Evolutionary conservation across 345 rosid genomes (phyloP).

Genomic region (Brassica nigra): DNA sequence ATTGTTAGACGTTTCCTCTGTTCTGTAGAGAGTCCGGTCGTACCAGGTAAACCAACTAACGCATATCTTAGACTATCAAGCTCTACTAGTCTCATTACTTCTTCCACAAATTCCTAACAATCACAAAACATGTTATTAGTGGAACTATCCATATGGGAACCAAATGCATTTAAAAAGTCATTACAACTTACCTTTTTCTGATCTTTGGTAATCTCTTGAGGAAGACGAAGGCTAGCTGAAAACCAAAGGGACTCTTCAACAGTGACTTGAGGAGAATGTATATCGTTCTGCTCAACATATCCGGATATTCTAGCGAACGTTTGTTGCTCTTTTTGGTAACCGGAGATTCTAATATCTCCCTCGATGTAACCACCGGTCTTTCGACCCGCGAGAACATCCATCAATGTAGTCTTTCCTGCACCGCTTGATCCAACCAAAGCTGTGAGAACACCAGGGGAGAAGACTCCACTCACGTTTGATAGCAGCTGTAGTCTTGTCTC

Average conservation of each 20-base stretch:
- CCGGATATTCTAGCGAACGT: slow-evolving; percentile 95
- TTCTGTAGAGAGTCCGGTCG: slow-evolving; percentile 85
- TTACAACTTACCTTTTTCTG: slow-evolving; percentile 51
- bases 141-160: slow-evolving; percentile 11
- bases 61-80: slow-evolving; percentile 70
- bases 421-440: slow-evolving; percentile 98
- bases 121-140: neutral
- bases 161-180: slow-evolving; percentile 11
- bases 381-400: slow-evolving; percentile 97
- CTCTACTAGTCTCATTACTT: slow-evolving; percentile 91
- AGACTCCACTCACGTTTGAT: slow-evolving; percentile 80
- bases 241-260: slow-evolving; percentile 91
- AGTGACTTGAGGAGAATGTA: slow-evolving; percentile 97
- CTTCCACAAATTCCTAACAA: slow-evolving; percentile 86
- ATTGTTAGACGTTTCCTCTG: slow-evolving; percentile 93
- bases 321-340: slow-evolving; percentile 70
- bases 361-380: slow-evolving; percentile 92
- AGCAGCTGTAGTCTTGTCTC: slow-evolving; percentile 74
- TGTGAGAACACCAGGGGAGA: slow-evolving; percentile 90
- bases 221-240: slow-evolving; percentile 83
- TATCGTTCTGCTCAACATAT: slow-evolving; percentile 95
- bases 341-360: slow-evolving; percentile 83
- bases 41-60: slow-evolving; percentile 84
- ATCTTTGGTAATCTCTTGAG: slow-evolving; percentile 67
- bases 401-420: slow-evolving; percentile 93